Evolutionary conservation across 768 basidiomycete genomes (phyloP), one percentile per base, ranked within the genome.

Genomic region (Mycena indigotica): DNA sequence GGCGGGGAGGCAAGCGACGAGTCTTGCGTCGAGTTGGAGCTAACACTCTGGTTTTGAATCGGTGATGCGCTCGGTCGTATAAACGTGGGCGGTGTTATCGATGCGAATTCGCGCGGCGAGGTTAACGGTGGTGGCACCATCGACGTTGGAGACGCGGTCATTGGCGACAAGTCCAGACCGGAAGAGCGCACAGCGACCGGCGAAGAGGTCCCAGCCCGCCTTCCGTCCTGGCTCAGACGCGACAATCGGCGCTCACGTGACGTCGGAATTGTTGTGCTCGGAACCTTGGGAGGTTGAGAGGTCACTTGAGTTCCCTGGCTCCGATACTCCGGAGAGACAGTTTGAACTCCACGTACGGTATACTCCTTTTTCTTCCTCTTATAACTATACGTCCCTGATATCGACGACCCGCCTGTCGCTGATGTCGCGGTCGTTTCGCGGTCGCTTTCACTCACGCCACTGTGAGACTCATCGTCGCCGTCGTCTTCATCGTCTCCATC

Each of bases 401-500:
- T 68, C 23, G 73, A 59, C n/a, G 67, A 68, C n/a, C 48, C 44
- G 10, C 63, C 58, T 24, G 58, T 76, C 77, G 59, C 73, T 75
- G 38, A 74, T 75, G 57, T 70, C 71, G 59, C 67, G 72, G 56
- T 75, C 76, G 66, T 60, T 63, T 67, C 70, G 57, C 72, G 68
- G 45, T 55, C 66, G 19, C 61, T 56, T 29, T 66, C 66, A 28
- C 65, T 65, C n/a, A 55, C 60, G 21, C 64, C 68, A 28, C 72
- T 72, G 17, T 81, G 82, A 17, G 68, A 69, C 23, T 75, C 76
- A 53, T 80, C 78, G 30, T 84, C 84, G 3, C 80, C 81, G 55
- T 89, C 86, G 61, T 89, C 89, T 64, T 91, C 91, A 57, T 88
- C 85, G 64, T 93, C 92, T 4, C 88, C 92, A 69, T 93, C 91